Evolutionary conservation across 768 basidiomycete species (phyloP).

Genomic region (Naematelia encephala): DNA sequence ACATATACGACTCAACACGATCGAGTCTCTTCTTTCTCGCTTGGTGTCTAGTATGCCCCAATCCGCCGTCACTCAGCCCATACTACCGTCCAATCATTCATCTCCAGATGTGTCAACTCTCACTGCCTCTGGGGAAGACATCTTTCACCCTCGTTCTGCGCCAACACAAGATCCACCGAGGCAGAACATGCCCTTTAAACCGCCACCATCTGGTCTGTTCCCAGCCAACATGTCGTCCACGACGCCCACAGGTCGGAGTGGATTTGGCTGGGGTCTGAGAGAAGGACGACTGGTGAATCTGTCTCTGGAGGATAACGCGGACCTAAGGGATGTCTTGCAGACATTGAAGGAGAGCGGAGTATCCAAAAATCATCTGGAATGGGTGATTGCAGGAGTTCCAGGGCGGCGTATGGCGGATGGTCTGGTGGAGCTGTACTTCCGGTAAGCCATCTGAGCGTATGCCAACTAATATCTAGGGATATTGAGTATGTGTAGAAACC

Average conservation of each 20-base stretch:
- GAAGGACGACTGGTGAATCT: slow-evolving; percentile 40
- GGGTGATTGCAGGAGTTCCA: slow-evolving; percentile 49
- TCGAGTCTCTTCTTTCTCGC: slow-evolving; percentile 44
- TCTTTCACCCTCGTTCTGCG: slow-evolving; percentile 38
- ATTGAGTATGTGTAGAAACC: slow-evolving; percentile 36
- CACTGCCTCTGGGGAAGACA: slow-evolving; percentile 41
- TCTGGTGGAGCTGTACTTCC: slow-evolving; percentile 46
- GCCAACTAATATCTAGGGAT: slow-evolving; percentile 17
- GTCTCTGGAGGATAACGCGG: slow-evolving; percentile 34
- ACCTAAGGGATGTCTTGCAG: slow-evolving; percentile 43
- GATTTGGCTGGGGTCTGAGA: slow-evolving; percentile 41
- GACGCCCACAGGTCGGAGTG: slow-evolving; percentile 28
- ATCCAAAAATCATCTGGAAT: slow-evolving; percentile 45
- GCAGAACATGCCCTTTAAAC: slow-evolving; percentile 30
- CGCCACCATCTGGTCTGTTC: slow-evolving; percentile 40
- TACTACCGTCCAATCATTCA: slow-evolving; percentile 16
- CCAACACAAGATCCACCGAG: slow-evolving; percentile 13
- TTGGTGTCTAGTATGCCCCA: slow-evolving; percentile 35
- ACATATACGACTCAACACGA: slow-evolving; percentile 45
- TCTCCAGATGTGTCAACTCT: slow-evolving; percentile 38
- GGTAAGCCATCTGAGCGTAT: slow-evolving; percentile 2
- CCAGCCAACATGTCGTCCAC: slow-evolving; percentile 26
- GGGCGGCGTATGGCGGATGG: slow-evolving; percentile 47
- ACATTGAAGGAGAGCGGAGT: slow-evolving; percentile 51
- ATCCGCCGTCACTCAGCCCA: slow-evolving; percentile 2